Conservation (phyloP, 2,329 filamentous ascomycete genomes). For the Trichoderma koningiopsis region DNA sequence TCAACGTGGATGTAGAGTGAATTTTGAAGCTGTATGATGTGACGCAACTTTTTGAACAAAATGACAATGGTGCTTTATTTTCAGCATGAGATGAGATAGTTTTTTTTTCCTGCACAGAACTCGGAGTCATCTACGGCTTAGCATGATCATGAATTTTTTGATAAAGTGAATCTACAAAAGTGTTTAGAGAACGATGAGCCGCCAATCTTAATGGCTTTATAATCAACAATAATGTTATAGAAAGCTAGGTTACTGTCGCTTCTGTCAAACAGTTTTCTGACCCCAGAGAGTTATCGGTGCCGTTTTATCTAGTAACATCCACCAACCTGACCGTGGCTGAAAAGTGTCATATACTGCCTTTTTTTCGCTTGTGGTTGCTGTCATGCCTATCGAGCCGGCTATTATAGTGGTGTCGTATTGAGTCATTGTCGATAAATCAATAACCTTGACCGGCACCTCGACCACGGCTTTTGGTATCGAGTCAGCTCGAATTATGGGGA, state of each 20-base stretch:
- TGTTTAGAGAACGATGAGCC: not conserved
- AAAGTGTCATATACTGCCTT: not conserved
- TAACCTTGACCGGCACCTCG: conserved; percentile 1
- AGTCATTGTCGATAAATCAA: not conserved
- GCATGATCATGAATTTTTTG: not conserved
- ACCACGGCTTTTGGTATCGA: not conserved
- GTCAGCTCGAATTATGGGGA: not conserved
- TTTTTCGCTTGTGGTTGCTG: not conserved
- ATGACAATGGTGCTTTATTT: not conserved
- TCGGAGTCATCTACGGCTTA: not conserved
- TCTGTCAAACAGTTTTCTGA: not conserved
- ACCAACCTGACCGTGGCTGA: conserved; percentile 18
- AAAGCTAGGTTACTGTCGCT: not conserved
- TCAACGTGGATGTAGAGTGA: not conserved
- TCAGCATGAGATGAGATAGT: not conserved
- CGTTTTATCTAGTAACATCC: conserved; percentile 7
- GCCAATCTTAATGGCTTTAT: not conserved
- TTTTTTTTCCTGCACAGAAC: not conserved
- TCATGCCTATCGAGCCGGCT: conserved; percentile 2
- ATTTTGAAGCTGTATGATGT: not conserved
- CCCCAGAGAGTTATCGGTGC: not conserved
- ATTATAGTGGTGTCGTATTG: conserved; percentile 3
- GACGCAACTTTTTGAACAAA: not conserved
- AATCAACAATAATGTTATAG: not conserved
- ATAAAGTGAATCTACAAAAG: not conserved